Evolutionary conservation across 225 moss, liverwort and hornwort genomes (phyloP), one percentile per base, ranked within the genome.

Genomic region (Pseudisothecium myosuroides): DNA sequence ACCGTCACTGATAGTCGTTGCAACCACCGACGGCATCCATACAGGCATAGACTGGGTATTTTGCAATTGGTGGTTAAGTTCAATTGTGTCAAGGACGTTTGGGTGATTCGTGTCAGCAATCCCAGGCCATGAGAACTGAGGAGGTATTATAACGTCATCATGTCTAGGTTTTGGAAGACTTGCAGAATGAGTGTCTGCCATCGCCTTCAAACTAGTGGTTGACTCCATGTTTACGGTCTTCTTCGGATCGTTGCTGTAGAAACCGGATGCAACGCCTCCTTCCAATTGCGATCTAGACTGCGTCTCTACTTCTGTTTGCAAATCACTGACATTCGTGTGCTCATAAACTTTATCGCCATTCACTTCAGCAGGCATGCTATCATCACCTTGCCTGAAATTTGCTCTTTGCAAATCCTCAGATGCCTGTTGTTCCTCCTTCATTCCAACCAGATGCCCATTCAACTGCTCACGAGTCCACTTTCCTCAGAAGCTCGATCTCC

Each of bases 11-110:
- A 92, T 89, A 37, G 91, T 92, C 16, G 89, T 89, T 82, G 92
- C 88, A 88, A 93, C 91, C 68, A 88, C 91, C 22, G 93, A 91
- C 20, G 93, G 93, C 93, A 91, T 91, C 93, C 93, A 93, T 1
- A 93, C 91, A 52, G 93, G 93, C 88, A 93, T 86, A 31, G 92
- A 91, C 59, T 91, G 91, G 23, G 92, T 89, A 59, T 87, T 82
- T 56, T 93, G 88, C 92, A 94, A 80, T 39, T 87, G 82, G n/a
- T 71, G 86, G 60, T 89, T 91, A 63, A 81, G 83, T 27, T 88
- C 56, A 74, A 77, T 83, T 21, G 80, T 72, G 65, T 86, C 88
- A 63, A 85, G 76, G 71, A 76, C 81, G 63, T 76, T 78, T 60
- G 75, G 84, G 16, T 54, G 54, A 66, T 75, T 80, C 49, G 69